Evolutionary conservation across 2,329 filamentous ascomycete species (phyloP), one percentile per base, ranked within the genome.

Genomic region (Acrocalymma vagum): DNA sequence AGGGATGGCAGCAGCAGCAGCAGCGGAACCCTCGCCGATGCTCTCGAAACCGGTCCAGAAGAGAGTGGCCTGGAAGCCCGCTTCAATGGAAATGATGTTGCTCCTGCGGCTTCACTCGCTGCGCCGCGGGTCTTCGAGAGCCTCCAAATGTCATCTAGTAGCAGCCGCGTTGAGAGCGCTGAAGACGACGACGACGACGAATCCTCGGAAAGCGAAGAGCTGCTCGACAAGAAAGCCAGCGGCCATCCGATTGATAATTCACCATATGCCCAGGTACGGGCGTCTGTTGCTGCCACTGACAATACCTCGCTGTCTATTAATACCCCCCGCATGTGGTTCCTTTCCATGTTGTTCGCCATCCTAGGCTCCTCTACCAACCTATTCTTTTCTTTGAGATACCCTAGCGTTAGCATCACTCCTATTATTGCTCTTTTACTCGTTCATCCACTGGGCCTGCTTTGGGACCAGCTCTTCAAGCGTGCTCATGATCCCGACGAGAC

Each of bases 351-450:
- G 8, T 94, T 94, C 67, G 86, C 89, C 7, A 78, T 94, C 24
- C 80, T 91, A 25, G 90, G 90, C 47, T 93, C 89, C 30, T 88
- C 87, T 2, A 90, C 88, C 15, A 94, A 94, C 68, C 74, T 95
- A 26, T 94, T 95, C 74, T 95, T 95, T 75, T 92, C 89, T 23
- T 76, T 95, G 65, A 82, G 90, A 80, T 95, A 94, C 77, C 90
- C 90, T 18, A 94, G 90, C 68, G 89, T 95, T 67, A 87, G 88
- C 46, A 93, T 95, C 62, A 93, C 89, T 15, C 90, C 90, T 25
- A 88, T 95, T 53, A 95, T 95, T 73, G 89, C 90, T 20, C 78
- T 94, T 59, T 77, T 95, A 43, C 83, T 95, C 41, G 89, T 91
- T 30, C 90, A 94, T 63, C 90, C 90, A 2, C 80, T 95, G 38